These are phyloP conservation scores for Aspergillus conjunctus DNA, from an alignment of 495 filamentous ascomycete species.

Conservation along the genomic window DNA sequence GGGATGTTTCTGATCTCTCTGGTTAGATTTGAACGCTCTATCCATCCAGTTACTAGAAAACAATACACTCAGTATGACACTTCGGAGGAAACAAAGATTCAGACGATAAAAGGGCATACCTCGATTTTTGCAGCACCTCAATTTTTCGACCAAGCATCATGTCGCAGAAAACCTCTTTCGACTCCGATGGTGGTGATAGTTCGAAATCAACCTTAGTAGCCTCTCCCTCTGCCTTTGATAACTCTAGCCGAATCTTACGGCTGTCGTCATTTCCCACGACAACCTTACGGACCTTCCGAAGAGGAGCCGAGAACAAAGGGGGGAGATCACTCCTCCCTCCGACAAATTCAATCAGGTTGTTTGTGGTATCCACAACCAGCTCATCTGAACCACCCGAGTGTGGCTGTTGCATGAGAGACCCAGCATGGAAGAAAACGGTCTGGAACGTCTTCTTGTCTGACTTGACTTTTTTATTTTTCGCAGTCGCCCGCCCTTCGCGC, in stretches of 20 bases:
- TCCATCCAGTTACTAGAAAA: slow-evolving; percentile 39
- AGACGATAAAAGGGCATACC: slow-evolving; percentile 24
- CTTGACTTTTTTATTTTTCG: slow-evolving; percentile 21
- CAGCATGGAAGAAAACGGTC: slow-evolving; percentile 29
- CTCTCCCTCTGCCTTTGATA: slow-evolving; percentile 28
- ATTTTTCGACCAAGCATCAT: slow-evolving; percentile 18
- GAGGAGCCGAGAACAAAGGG: slow-evolving; percentile 21
- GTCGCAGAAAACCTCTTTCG: slow-evolving; percentile 25
- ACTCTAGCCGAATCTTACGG: slow-evolving; percentile 38
- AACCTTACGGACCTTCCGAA: slow-evolving; percentile 28
- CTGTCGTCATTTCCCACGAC: slow-evolving; percentile 29
- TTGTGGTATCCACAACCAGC: slow-evolving; percentile 23
- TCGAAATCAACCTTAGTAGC: slow-evolving; percentile 42
- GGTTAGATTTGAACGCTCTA: slow-evolving; percentile 32
- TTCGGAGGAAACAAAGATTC: background rate
- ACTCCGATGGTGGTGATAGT: slow-evolving; percentile 25
- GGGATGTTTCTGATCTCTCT: slow-evolving; percentile 12
- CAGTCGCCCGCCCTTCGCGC: slow-evolving; percentile 13
- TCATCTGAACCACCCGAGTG: slow-evolving; percentile 7
- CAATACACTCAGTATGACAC: slow-evolving; percentile 16
- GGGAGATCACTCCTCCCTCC: background rate
- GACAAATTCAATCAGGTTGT: slow-evolving; percentile 9
- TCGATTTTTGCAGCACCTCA: slow-evolving; percentile 23
- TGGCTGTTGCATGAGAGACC: slow-evolving; percentile 17
- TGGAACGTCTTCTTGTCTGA: slow-evolving; percentile 15